These are phyloP conservation scores for Trichoderma erinaceum DNA, from an alignment of 495 filamentous ascomycete genomes.

Conservation along the genomic window DNA sequence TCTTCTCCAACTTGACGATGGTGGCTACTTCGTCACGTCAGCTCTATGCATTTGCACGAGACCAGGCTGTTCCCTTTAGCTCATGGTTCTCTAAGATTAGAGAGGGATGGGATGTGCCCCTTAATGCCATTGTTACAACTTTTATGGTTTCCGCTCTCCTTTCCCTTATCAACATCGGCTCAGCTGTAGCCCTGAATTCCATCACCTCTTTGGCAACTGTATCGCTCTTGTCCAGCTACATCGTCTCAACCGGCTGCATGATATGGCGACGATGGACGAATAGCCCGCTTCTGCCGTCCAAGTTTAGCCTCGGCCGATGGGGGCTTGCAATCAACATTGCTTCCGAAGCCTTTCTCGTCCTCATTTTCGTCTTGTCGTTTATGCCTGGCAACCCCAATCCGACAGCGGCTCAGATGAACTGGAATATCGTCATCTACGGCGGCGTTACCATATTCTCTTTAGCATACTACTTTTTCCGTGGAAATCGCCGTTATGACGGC, in stretches of 20 bases:
- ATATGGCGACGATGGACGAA: conserved; percentile 21
- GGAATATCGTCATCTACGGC: conserved; percentile 43
- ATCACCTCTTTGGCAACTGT: conserved; percentile 45
- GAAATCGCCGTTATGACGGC: conserved; percentile 35
- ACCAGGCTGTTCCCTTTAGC: conserved; percentile 53
- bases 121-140: conserved; percentile 45
- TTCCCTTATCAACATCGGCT: conserved; percentile 56
- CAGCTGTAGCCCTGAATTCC: conserved; percentile 48
- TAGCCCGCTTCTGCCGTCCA: conserved; percentile 34
- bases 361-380: conserved; percentile 49
- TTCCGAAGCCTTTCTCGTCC: conserved; percentile 36
- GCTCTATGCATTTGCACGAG: conserved; percentile 55
- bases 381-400: conserved; percentile 44
- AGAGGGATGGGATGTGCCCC: conserved; percentile 43
- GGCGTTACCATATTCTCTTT: conserved; percentile 41
- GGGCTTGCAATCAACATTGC: conserved; percentile 45
- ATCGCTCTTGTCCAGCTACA: conserved; percentile 40
- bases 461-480: conserved; percentile 38
- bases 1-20: conserved; percentile 41
- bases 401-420: conserved; percentile 41
- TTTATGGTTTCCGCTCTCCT: conserved; percentile 47
- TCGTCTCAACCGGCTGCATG: conserved; percentile 35
- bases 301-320: conserved; percentile 44
- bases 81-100: conserved; percentile 35
- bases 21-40: conserved; percentile 50